phyloP scores from a whole-genome alignment of 2,329 filamentous ascomycete species.

The Phyllosticta capitalensis region DNA sequence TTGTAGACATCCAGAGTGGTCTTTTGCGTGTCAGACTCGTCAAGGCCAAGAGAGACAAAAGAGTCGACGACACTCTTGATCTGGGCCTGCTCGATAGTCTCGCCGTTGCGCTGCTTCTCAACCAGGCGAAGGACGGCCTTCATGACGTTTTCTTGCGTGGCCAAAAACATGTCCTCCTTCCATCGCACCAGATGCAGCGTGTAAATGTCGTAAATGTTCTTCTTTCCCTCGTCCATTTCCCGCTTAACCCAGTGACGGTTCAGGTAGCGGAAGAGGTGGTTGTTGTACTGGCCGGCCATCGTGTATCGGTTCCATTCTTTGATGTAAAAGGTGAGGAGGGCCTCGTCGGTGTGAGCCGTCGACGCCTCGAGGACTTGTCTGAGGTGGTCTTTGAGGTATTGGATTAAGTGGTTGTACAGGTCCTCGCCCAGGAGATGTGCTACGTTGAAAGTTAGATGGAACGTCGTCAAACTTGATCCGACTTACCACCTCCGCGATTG shows the following conservation, averaged over 20 bases:
- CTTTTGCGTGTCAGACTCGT: constrained; percentile 86
- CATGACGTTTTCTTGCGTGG: constrained; percentile 85
- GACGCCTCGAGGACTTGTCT: constrained; percentile 61
- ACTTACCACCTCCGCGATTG: constrained; percentile 57
- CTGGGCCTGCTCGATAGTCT: constrained; percentile 94
- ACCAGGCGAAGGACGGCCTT: constrained; percentile 87
- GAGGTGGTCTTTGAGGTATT: constrained; percentile 74
- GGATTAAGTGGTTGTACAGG: constrained; percentile 81
- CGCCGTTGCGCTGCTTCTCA: constrained; percentile 92
- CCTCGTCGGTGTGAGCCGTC: constrained; percentile 76
- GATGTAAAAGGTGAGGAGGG: constrained; percentile 86
- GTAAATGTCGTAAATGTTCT: constrained; percentile 96
- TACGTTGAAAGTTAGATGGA: constrained; percentile 25
- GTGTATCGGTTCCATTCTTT: constrained; percentile 95
- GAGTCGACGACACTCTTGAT: constrained; percentile 97
- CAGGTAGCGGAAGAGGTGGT: constrained; percentile 91
- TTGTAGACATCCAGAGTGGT: constrained; percentile 93
- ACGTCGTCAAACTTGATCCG: not conserved
- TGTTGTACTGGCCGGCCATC: constrained; percentile 90
- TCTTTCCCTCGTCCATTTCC: constrained; percentile 98
- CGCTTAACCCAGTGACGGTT: constrained; percentile 99
- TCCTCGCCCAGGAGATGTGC: constrained; percentile 94
- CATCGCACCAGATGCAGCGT: constrained; percentile 92
- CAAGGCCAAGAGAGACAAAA: constrained; percentile 84
- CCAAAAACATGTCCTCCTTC: constrained; percentile 81